A percentile compares a stretch with the other conserved stretches of the same genome.
phyloP scores from a whole-genome alignment of 148 eudicot species.

The Fagopyrum tataricum region DNA sequence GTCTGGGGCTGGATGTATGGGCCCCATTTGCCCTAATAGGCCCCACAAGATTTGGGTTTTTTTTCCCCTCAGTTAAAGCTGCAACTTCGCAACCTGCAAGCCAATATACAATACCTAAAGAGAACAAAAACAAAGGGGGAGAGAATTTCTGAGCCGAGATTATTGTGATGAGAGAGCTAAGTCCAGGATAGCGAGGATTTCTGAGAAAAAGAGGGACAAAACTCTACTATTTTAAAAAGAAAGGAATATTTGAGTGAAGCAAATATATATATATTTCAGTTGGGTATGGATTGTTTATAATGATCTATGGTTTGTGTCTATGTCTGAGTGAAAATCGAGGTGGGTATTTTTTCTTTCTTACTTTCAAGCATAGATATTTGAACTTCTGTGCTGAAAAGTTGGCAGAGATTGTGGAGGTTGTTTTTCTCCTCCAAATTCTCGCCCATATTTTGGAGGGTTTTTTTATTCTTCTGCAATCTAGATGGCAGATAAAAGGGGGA shows the following conservation, averaged over 20 bases:
- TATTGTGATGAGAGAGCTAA: not conserved
- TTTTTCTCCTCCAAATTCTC: constrained; percentile 10
- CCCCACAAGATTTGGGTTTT: not conserved
- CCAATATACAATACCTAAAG: constrained; percentile 3
- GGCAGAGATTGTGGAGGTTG: constrained; percentile 14
- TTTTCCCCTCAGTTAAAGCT: not conserved
- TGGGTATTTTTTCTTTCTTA: not conserved
- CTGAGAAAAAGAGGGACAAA: not conserved
- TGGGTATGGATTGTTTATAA: not conserved
- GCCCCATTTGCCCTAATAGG: not conserved
- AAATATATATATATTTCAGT: too few relatives aligned
- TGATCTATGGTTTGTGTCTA: not conserved
- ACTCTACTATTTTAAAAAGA: not conserved
- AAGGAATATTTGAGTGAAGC: not conserved
- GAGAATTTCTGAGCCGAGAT: constrained; percentile 11
- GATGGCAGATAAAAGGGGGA: constrained; percentile 11
- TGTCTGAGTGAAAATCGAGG: not conserved
- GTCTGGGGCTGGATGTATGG: not conserved
- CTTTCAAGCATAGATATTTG: not conserved
- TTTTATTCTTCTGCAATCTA: constrained; percentile 7
- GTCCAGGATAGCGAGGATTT: constrained; percentile 1
- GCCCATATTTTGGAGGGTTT: constrained; percentile 7
- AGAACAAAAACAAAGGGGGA: constrained; percentile 11
- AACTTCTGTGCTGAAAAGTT: not conserved
- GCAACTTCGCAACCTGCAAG: not conserved